Base-by-base conservation (phyloP, 2,329 filamentous ascomycete species). In the Colletotrichum shisoi region DNA sequence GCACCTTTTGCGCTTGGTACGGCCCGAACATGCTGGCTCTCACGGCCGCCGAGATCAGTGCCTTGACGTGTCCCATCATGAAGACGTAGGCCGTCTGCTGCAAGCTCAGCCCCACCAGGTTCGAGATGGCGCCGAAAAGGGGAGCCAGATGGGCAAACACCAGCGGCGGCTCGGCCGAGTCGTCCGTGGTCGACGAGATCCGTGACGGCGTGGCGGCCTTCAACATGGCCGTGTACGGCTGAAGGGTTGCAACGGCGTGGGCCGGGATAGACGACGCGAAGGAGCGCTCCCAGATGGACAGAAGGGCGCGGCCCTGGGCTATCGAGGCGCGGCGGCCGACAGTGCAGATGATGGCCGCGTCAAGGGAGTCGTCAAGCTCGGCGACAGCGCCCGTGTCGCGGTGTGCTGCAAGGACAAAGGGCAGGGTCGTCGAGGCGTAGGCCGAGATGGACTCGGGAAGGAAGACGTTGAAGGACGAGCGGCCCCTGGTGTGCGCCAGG, bases 1-100 rank as follows among this genome's bases (percentile, higher is more conserved):
- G 81, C 34, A 93, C 80, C 70, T 85, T 86, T 75, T 95, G 92
- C 63, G 89, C 90, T 76, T 93, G 90, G 75, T 93, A 95, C 7
- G 92, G 92, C 0, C 92, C 92, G 77, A 94, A 88, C 71, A 93
- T 85, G 73, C 89, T 90, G 24, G 91, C 90, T 62, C 92, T 81
- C 70, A 95, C 91, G 0, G 89, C 92, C 1, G 92, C 92, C 48
- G 89, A 92, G 56, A 93, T 82, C 60, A 94, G 79, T 0, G 91
- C 91, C 76, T 92, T 91, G 64, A 89, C 88, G 77, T 94, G 92
- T 68, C 88, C 86, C 70, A 94, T 84, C 75, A 94, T 79, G 76
- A 92, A 94, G 31, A 94, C 80, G 75, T 93, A 93, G 1, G 89
- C 88, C 24, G 90, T 83, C 75, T 92, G 88, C 62, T 83, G 81